A percentile compares a stretch with the other conserved stretches of the same genome.
These are phyloP conservation scores for Rhynchosporium graminicola DNA, from an alignment of 2,329 filamentous ascomycete species.

Conservation along the genomic window DNA sequence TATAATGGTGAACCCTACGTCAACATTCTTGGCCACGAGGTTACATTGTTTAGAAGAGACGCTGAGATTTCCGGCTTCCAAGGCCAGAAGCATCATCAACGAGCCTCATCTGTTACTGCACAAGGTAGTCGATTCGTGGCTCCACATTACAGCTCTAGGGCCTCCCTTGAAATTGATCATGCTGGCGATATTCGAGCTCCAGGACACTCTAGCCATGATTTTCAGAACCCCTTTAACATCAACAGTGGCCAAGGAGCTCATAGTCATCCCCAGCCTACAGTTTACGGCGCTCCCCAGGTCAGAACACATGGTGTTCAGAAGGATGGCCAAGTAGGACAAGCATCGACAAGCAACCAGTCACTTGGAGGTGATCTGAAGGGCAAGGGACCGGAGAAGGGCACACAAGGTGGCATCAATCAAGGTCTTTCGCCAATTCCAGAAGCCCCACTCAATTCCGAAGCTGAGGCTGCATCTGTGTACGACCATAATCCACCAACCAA, in stretches of 20 bases:
- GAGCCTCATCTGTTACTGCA: not conserved
- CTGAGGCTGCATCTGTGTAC: not conserved
- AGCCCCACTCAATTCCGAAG: not conserved
- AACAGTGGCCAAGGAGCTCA: slow-evolving; percentile 5
- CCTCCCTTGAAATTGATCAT: not conserved
- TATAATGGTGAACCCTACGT: slow-evolving; percentile 10
- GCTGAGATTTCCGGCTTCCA: slow-evolving; percentile 9
- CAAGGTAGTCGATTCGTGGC: not conserved
- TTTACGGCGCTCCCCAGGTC: not conserved
- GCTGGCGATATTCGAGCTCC: not conserved
- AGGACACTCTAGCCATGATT: not conserved
- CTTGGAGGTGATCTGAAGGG: slow-evolving; percentile 10
- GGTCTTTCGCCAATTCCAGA: slow-evolving; percentile 10
- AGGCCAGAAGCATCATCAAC: slow-evolving; percentile 4
- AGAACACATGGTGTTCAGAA: not conserved
- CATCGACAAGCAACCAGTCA: not conserved
- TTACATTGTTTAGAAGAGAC: slow-evolving; percentile 7
- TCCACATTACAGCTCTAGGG: not conserved
- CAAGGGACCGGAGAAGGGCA: not conserved
- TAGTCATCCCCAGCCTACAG: not conserved
- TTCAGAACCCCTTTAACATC: not conserved
- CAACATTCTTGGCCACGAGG: not conserved
- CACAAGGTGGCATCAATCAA: not conserved
- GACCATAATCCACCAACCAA: slow-evolving; percentile 8
- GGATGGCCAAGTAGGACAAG: not conserved